Evolutionary conservation across 352 stramenopile species (phyloP).

Genomic region (Blastocystis sp.): DNA sequence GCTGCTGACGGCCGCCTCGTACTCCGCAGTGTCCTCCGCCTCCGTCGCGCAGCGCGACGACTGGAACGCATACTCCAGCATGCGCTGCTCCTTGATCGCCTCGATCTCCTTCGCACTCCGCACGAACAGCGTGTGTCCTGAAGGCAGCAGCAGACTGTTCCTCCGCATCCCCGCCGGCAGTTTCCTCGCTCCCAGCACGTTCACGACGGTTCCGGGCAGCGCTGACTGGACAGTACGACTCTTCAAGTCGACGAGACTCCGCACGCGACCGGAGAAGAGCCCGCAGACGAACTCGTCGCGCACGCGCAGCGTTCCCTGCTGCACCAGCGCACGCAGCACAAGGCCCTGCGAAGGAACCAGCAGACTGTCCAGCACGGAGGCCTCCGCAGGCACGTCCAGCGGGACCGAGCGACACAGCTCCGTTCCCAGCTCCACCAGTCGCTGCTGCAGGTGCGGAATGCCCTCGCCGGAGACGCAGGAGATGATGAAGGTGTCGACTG

Average conservation of each 20-base stretch:
- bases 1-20: neutral
- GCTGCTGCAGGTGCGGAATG: neutral
- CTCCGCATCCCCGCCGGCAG: neutral
- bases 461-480: neutral
- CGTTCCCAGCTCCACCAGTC: neutral
- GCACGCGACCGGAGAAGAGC: constrained; percentile 6
- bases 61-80: constrained; percentile 14
- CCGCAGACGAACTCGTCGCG: constrained; percentile 36
- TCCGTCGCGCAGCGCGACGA: neutral
- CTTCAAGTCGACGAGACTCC: neutral
- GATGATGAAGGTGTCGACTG: constrained; percentile 1
- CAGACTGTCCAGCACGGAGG: constrained; percentile 16
- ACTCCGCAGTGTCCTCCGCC: neutral
- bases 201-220: constrained; percentile 20
- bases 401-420: neutral
- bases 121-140: constrained; percentile 37
- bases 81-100: constrained; percentile 36
- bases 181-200: neutral
- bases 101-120: constrained; percentile 1
- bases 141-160: neutral
- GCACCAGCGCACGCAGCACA: constrained; percentile 7
- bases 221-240: neutral
- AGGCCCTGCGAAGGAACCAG: constrained; percentile 44
- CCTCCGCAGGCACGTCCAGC: constrained; percentile 10
- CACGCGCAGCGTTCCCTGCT: neutral